A percentile compares a stretch with the other conserved stretches of the same genome.
phyloP scores from a whole-genome alignment of 352 stramenopile genomes.

The Globisporangium canariense region DNA sequence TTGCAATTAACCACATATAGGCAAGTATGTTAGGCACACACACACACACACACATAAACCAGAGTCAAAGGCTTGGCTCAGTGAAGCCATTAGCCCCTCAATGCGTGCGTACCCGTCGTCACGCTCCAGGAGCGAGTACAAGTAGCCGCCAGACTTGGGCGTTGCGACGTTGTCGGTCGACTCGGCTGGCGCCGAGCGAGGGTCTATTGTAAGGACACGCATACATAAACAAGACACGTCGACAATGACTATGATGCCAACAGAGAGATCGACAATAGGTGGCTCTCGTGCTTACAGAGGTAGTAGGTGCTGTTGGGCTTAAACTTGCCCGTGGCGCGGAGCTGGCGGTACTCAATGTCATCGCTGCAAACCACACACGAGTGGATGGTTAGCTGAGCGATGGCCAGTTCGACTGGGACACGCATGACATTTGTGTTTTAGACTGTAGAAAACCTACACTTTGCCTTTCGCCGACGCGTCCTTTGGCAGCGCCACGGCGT shows the following conservation, averaged over 20 bases:
- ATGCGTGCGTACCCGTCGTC: conserved; percentile 49
- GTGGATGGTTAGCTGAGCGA: not conserved
- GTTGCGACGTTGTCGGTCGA: conserved; percentile 70
- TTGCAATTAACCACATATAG: not conserved
- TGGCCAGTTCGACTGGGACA: no score
- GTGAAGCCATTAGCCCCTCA: not conserved
- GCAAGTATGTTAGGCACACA: not conserved
- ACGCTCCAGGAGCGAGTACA: conserved; percentile 79
- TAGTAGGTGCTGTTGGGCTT: conserved; percentile 78
- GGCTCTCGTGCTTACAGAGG: conserved; percentile 43
- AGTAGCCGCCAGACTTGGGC: conserved; percentile 82
- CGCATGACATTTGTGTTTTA: no score
- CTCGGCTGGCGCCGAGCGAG: conserved; percentile 76
- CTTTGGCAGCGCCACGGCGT: conserved; percentile 55
- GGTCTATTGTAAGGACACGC: conserved; percentile 32
- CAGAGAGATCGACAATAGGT: not conserved
- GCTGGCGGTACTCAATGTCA: conserved; percentile 78
- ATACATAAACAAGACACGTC: not conserved
- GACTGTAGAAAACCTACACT: conserved; percentile 11
- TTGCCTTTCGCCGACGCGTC: conserved; percentile 53
- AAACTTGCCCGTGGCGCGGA: conserved; percentile 60
- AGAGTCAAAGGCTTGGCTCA: not conserved
- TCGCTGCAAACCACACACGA: conserved; percentile 29
- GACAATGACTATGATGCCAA: not conserved
- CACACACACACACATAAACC: not conserved